These are phyloP conservation scores for Talaromyces thailandensis DNA, from an alignment of 495 filamentous ascomycete species.

Conservation along the genomic window DNA sequence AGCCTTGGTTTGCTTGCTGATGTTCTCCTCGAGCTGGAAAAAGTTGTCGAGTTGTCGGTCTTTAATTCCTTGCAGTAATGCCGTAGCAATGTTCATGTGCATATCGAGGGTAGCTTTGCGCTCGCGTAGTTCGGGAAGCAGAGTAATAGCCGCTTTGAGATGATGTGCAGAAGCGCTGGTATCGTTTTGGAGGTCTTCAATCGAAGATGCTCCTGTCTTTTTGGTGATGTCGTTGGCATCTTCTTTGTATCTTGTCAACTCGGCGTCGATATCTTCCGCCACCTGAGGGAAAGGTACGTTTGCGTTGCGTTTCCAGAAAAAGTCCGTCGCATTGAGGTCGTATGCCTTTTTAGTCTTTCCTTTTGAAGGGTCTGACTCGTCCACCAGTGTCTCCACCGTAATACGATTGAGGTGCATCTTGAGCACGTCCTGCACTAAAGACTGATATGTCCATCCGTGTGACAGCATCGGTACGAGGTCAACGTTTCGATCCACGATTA, in stretches of 20 bases:
- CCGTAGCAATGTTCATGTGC: slow-evolving; percentile 98
- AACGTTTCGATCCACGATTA: slow-evolving; percentile 89
- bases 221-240: slow-evolving; percentile 91
- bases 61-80: slow-evolving; percentile 80
- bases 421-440: slow-evolving; percentile 88
- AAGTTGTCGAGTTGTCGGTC: slow-evolving; percentile 92
- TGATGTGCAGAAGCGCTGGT: slow-evolving; percentile 83
- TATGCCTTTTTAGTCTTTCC: slow-evolving; percentile 74
- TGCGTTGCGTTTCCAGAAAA: slow-evolving; percentile 97
- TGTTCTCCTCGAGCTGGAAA: slow-evolving; percentile 90
- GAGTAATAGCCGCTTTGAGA: slow-evolving; percentile 88
- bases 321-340: slow-evolving; percentile 83
- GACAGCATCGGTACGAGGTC: slow-evolving; percentile 98
- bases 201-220: slow-evolving; percentile 85
- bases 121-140: slow-evolving; percentile 85
- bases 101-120: slow-evolving; percentile 88
- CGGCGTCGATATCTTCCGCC: slow-evolving; percentile 88
- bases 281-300: slow-evolving; percentile 90
- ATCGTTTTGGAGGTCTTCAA: slow-evolving; percentile 90
- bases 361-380: slow-evolving; percentile 64
- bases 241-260: slow-evolving; percentile 89
- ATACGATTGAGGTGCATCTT: slow-evolving; percentile 95
- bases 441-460: slow-evolving; percentile 98
- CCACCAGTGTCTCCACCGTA: slow-evolving; percentile 73
- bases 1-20: slow-evolving; percentile 83